Base-by-base conservation (phyloP, 306 rosid genomes). In the Crotalaria pallida region DNA sequence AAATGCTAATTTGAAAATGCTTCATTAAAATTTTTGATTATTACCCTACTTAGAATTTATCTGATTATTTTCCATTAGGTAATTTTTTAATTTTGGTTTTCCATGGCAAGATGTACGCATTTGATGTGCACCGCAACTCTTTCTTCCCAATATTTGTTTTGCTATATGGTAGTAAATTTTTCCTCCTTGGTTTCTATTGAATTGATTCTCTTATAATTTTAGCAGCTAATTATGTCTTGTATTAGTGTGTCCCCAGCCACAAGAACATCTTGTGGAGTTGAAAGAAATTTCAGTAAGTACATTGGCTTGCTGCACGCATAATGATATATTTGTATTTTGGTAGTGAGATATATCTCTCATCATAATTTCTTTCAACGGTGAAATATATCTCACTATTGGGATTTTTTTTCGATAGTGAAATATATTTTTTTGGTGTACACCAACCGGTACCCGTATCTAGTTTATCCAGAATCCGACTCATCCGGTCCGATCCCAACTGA, bases 111-210 rank as follows among this genome's bases (percentile, higher is more conserved):
- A 84, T 94, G 78, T 94, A 94, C 4, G 91, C 99, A 34, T 94
- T 94, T 86, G 99, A 94, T 80, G 99, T 94, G 83, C 99, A 94
- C 81, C 91, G 99, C 96, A 94, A 94, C 88, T 94, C 99, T 80
- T 94, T 94, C 92, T 90, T 94, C 85, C 99, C 99, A 15, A 70
- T 91, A 92, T 88, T 94, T 80, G 99, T 94, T 68, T 66, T 91
- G 86, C 87, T 84, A 52, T 91, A 91, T 45, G 99, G n/a, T n/a
- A n/a, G 99, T 94, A 87, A 82, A 67, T 47, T 72, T 77, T 74
- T 65, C 69, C 60, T 23, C 56, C 57, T 69, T 15, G 27, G 18
- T 50, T 57, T 12, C 61, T 45, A n/a, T n/a, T n/a, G n/a, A n/a
- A 75, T 74, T 49, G 3, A 48, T 52, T 57, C n/a, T 40, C 22